Evolutionary conservation across 176 grass and related monocot genomes (phyloP).

Genomic region (Musa schizocarpa): DNA sequence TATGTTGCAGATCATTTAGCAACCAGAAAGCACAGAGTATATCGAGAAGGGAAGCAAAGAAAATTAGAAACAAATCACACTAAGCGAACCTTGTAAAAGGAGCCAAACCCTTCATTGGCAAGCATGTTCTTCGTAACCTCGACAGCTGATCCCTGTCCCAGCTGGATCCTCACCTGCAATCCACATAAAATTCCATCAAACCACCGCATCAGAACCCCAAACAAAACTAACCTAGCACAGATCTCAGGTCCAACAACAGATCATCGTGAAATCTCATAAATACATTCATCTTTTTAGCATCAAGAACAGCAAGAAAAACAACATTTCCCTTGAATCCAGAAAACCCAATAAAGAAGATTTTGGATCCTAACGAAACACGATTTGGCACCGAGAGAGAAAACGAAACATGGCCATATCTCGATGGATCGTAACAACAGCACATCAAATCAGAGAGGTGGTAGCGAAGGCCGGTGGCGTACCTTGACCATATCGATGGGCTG

Average conservation of each 20-base stretch:
- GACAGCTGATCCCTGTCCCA: conserved; percentile 81
- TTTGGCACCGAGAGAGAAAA: too few species aligned
- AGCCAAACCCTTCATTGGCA: conserved; percentile 57
- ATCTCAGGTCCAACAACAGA: not conserved
- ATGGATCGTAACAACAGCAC: not conserved
- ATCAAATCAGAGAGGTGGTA: not conserved
- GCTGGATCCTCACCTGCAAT: conserved; percentile 87
- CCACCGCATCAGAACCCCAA: not conserved
- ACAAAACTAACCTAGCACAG: not conserved
- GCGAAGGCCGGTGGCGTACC: conserved; percentile 22
- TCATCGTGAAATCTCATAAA: too few species aligned
- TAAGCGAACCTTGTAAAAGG: conserved; percentile 74
- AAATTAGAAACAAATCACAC: not conserved
- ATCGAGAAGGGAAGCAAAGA: not conserved
- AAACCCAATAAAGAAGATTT: too few species aligned
- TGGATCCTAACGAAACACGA: too few species aligned
- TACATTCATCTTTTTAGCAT: too few species aligned
- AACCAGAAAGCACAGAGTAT: not conserved
- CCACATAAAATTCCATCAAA: not conserved
- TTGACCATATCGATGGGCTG: conserved; percentile 99
- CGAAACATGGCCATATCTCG: too few species aligned
- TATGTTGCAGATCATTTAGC: not conserved
- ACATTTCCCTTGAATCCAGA: too few species aligned
- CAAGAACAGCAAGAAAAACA: too few species aligned
- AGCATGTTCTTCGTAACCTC: conserved; percentile 82